A percentile compares a stretch with the other conserved stretches of the same genome.
Evolutionary conservation across 148 eudicot species (phyloP).

Genomic region (Euryodendron excelsum): DNA sequence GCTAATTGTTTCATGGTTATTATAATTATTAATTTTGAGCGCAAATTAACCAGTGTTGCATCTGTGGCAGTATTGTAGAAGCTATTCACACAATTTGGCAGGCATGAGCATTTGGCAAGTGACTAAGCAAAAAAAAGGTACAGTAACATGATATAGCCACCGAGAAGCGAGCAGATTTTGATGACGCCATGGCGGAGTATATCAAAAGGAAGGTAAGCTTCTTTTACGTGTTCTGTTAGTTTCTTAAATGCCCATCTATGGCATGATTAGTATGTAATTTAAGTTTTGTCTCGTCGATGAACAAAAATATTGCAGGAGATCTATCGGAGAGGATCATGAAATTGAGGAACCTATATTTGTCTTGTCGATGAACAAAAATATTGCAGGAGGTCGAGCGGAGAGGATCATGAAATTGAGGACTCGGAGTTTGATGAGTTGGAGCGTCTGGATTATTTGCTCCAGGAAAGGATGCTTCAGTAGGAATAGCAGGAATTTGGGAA

Average conservation of each 20-base stretch:
- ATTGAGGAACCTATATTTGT: no score
- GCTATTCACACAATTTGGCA: no score
- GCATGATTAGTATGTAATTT: not conserved
- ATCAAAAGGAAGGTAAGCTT: slow-evolving; percentile 58
- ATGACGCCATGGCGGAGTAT: slow-evolving; percentile 61
- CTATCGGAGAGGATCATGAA: slow-evolving; percentile 53
- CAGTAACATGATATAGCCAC: slow-evolving; percentile 89
- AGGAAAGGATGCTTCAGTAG: not conserved
- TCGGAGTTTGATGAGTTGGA: slow-evolving; percentile 50
- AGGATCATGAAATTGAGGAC: no score
- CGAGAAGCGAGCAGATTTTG: slow-evolving; percentile 80
- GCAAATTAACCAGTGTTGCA: no score
- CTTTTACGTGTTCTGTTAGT: not conserved
- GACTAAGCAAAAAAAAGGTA: slow-evolving; percentile 91
- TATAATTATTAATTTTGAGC: no score
- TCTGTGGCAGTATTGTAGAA: no score
- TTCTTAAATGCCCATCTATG: not conserved
- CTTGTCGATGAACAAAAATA: no score
- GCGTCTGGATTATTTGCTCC: not conserved
- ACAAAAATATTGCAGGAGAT: slow-evolving; percentile 45
- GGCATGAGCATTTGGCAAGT: no score
- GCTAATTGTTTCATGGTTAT: no score
- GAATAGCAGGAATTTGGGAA: slow-evolving; percentile 3
- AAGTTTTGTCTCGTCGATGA: not conserved
- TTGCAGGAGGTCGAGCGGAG: no score